These are phyloP conservation scores for Tetradesmus lagerheimii DNA, from an alignment of 139 green algal species.

Conservation along the genomic window DNA sequence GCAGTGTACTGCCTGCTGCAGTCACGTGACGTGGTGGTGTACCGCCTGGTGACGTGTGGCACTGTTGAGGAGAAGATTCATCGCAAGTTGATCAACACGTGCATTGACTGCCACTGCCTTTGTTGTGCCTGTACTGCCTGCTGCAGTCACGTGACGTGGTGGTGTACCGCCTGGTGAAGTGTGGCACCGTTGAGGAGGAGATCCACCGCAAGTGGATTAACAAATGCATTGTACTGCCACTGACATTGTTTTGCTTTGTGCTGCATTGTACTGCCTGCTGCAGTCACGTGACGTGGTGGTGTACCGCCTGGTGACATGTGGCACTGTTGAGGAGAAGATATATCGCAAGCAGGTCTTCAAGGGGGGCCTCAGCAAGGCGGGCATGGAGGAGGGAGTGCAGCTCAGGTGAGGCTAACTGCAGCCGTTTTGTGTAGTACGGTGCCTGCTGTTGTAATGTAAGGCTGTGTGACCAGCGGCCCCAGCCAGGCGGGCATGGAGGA, in stretches of 20 bases:
- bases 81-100: slow-evolving; percentile 81
- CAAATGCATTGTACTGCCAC: too few relatives aligned
- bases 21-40: slow-evolving; percentile 76
- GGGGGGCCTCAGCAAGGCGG: slow-evolving; percentile 78
- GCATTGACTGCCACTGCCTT: too few relatives aligned
- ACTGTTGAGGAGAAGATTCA: slow-evolving; percentile 94
- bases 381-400: slow-evolving; percentile 83
- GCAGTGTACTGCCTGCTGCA: slow-evolving; percentile 70
- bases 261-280: slow-evolving; percentile 54
- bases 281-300: slow-evolving; percentile 76
- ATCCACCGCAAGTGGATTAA: neutral
- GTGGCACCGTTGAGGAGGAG: slow-evolving; percentile 47
- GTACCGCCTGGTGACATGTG: slow-evolving; percentile 91
- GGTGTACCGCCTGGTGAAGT: slow-evolving; percentile 70
- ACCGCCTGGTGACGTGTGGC: slow-evolving; percentile 89
- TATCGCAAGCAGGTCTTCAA: slow-evolving; percentile 91
- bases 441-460: too few relatives aligned
- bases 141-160: slow-evolving; percentile 72
- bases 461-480: too few relatives aligned
- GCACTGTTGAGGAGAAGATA: slow-evolving; percentile 96
- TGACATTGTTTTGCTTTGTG: neutral
- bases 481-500: slow-evolving; percentile 80
- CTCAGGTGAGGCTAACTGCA: slow-evolving; percentile 80
- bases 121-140: slow-evolving; percentile 52
- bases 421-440: too few relatives aligned